Base-by-base conservation (phyloP, 768 basidiomycete species). In the Serendipita sp. region DNA sequence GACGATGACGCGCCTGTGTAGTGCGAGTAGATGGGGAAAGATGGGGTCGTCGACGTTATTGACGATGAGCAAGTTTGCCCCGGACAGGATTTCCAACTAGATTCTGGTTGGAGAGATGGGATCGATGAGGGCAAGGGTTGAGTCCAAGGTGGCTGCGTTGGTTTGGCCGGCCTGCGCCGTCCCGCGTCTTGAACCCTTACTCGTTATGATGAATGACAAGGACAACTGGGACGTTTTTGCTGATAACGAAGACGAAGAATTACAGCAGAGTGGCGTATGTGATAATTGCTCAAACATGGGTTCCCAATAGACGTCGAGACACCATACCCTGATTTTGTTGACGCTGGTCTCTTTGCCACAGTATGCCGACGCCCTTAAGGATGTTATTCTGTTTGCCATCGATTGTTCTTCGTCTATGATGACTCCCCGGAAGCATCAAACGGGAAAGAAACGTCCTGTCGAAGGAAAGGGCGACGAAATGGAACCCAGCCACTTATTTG, bases 321-420 rank as follows among this genome's bases (percentile, higher is more conserved):
- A 8, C 34, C 47, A 5, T 37, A 32, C 24, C 45, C 8, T 51
- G 35, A 3, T 16, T 30, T n/a, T 66, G 37, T 37, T 37, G 38
- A 62, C 58, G 32, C 32, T 13, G 45, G 18, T 34, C 34, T 53
- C 44, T 58, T 45, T 30, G 18, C 64, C 58, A 44, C 65, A 89
- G 88, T 78, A 79, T 66, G 81, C 82, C 67, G 88, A 90, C 67
- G 83, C 83, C 63, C 85, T 86, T 68, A 82, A 82, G 66, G 92
- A 97, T 70, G 89, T 92, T 37, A 86, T 95, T 53, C 75, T 98
- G n/a, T 96, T 97, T 76, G 89, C 88, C 73, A 91, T 99, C 65
- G 94, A 99, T 74, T 92, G 90, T 67, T 95, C 94, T 0, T 78
- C 82, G 64, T 89, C 91, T 10, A 97, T 98, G 95, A 85, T 88